Percentiles rank a stretch among this genome's conserved stretches.
Evolutionary conservation across 345 rosid species (phyloP).

Genomic region (Limnanthes douglasii): DNA sequence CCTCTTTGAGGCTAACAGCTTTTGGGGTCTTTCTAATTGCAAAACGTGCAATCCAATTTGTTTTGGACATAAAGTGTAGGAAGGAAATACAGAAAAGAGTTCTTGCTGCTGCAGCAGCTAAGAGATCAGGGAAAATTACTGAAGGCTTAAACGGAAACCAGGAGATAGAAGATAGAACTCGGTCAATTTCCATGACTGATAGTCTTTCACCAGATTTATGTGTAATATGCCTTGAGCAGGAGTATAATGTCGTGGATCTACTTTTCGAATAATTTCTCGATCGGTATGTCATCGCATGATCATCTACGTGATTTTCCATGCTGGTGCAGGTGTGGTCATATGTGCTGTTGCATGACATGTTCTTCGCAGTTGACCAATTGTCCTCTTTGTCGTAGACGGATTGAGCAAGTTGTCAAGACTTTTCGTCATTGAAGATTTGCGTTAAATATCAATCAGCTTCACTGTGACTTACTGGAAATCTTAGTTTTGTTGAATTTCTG

Average conservation of each 20-base stretch:
- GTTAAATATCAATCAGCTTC: no score
- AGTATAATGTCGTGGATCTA: constrained; percentile 83
- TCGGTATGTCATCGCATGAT: constrained; percentile 33
- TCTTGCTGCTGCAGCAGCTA: constrained; percentile 83
- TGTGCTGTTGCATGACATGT: constrained; percentile 87
- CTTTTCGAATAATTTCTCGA: no score
- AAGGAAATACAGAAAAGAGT: constrained; percentile 48
- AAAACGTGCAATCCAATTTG: constrained; percentile 31
- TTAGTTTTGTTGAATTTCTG: no score
- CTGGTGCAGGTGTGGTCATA: constrained; percentile 75
- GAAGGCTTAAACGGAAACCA: constrained; percentile 38
- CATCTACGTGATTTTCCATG: constrained; percentile 3
- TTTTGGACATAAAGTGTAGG: constrained; percentile 46
- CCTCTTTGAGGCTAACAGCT: constrained; percentile 50
- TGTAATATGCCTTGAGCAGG: constrained; percentile 93
- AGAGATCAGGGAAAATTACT: constrained; percentile 36
- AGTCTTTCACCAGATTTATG: constrained; percentile 62
- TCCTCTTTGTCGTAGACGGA: constrained; percentile 80
- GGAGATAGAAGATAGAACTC: constrained; percentile 32
- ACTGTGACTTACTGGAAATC: no score
- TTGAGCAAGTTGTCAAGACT: constrained; percentile 72
- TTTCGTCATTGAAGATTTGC: constrained; percentile 64
- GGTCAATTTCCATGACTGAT: constrained; percentile 33
- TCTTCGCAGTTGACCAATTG: constrained; percentile 56
- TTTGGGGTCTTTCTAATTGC: constrained; percentile 54